Base-by-base conservation (phyloP, 768 basidiomycete genomes). In the Pilatotrama ljubarskyi region DNA sequence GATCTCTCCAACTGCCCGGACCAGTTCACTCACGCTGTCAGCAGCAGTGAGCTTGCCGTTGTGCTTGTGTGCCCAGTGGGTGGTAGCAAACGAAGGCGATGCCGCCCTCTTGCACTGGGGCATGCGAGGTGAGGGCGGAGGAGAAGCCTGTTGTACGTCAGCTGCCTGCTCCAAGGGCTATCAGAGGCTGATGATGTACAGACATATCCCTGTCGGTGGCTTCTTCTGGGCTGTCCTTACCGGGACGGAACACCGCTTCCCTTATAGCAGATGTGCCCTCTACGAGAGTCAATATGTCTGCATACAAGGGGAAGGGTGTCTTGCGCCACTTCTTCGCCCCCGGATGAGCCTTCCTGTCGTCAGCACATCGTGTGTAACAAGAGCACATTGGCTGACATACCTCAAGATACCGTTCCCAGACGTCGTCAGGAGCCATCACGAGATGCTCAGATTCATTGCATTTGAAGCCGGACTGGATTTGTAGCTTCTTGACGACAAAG, bases 331-430 rank as follows among this genome's bases (percentile, higher is more conserved):
- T 47, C 25, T 47, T 47, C 13, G 44, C 44, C 7, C 14, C 14
- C 24, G 44, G 22, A 25, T 47, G 44, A 14, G 44, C 44, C 44
- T 47, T 32, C 29, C 29, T 32, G 29, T 32, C 29, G 10, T 32
- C 29, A 32, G 29, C 29, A 10, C 29, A 32, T 32, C 29, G 10
- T 32, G 29, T 32, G 29, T 32, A 32, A 32, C 10, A 14, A 47
- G n/a, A 22, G 14, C 18, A 47, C 24, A 14, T 22, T 47, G 25
- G 22, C 25, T 5, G 15, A 43, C 53, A 11, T 25, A 55, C 53
- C 36, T 25, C 38, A n/a, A 55, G 38, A 44, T 55, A 55, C 40
- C n/a, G 15, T 20, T 55, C 53, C 38, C 38, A 55, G 26, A 44
- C 37, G 18, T 55, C 38, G n/a, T 55, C 26, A 25, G 42, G 15